phyloP scores from a whole-genome alignment of 225 moss, liverwort and hornwort species.

The Polytrichum commune region DNA sequence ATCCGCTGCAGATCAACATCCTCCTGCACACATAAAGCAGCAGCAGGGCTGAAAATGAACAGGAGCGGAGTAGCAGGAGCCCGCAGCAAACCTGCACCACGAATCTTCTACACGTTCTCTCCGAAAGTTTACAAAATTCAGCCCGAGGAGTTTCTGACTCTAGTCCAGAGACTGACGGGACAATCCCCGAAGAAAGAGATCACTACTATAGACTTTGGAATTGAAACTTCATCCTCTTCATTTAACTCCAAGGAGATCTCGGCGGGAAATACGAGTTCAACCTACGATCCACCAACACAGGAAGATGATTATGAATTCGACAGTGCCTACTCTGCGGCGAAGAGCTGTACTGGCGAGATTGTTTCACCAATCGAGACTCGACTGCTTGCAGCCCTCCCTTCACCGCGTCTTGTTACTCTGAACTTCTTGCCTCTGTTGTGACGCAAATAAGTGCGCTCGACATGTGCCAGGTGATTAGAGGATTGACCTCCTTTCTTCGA shows the following conservation, averaged over 20 bases:
- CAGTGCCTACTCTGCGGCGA: slow-evolving; percentile 1
- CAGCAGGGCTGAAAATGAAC: slow-evolving; percentile 32
- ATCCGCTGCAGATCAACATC: slow-evolving; percentile 3
- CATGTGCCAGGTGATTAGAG: neutral
- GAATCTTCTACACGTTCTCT: slow-evolving; percentile 48
- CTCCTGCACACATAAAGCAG: slow-evolving; percentile 27
- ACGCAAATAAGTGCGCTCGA: neutral
- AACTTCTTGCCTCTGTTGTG: slow-evolving; percentile 45
- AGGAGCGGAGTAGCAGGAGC: slow-evolving; percentile 13
- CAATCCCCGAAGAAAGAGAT: slow-evolving; percentile 20
- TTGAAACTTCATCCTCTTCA: slow-evolving; percentile 14
- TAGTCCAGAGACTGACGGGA: slow-evolving; percentile 54
- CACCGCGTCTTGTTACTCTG: slow-evolving; percentile 34
- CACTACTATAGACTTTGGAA: slow-evolving; percentile 21
- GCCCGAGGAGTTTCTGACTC: slow-evolving; percentile 44
- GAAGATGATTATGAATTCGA: neutral
- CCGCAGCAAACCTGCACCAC: slow-evolving; percentile 22
- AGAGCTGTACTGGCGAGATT: slow-evolving; percentile 27
- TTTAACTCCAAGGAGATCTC: slow-evolving; percentile 23
- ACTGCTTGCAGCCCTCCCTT: slow-evolving; percentile 36
- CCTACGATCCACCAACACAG: neutral
- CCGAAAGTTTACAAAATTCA: slow-evolving; percentile 49
- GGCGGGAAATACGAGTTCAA: neutral
- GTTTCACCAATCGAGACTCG: slow-evolving; percentile 31
- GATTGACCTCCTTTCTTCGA: neutral